Evolutionary conservation across 106 monocot species (phyloP), one percentile per base, ranked within the genome.

Genomic region (Gastrodia elata): DNA sequence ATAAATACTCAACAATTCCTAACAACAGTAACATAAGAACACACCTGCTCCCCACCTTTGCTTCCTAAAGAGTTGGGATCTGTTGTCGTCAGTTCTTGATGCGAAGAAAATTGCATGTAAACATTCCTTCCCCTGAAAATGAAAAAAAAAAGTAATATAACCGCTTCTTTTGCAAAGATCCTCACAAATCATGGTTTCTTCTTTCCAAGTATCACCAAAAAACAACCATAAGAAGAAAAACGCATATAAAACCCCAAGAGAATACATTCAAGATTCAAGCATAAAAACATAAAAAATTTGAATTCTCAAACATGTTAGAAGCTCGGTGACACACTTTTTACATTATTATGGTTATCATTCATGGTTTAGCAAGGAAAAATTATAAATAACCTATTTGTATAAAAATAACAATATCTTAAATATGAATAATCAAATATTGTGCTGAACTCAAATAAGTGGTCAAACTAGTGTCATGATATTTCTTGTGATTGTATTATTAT

Each of bases 41-140:
- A 32, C 74, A 91, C 91, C 91, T 91, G 88, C 11, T 91, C 91
- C 22, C 68, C 64, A 38, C 57, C 49, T 79, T 87, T 91, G 3
- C 85, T 73, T 71, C 83, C 79, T 78, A 88, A 85, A 72, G 83
- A 70, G 49, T 72, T 86, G 40, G 85, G 88, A 40, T 91, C 91
- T 9, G 68, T 42, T 38, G 91, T 88, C 37, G 88, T 91, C 15
- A 91, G 77, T 73, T 91, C 91, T 70, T 91, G 91, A 64, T 91
- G 91, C 69, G 91, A 91, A 65, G 91, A 91, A 72, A 91, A 91
- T 48, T 91, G 91, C 74, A 91, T 81, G 72, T 91, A 91, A 25
- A 91, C 79, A 74, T 88, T 91, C 70, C 91, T 83, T 73, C 91
- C 91, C 85, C 91, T 91, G 70, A 73, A 56, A 73, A 37, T 32